Conservation (phyloP, 2,329 filamentous ascomycete species). For the Teratosphaeriaceae sp. region DNA sequence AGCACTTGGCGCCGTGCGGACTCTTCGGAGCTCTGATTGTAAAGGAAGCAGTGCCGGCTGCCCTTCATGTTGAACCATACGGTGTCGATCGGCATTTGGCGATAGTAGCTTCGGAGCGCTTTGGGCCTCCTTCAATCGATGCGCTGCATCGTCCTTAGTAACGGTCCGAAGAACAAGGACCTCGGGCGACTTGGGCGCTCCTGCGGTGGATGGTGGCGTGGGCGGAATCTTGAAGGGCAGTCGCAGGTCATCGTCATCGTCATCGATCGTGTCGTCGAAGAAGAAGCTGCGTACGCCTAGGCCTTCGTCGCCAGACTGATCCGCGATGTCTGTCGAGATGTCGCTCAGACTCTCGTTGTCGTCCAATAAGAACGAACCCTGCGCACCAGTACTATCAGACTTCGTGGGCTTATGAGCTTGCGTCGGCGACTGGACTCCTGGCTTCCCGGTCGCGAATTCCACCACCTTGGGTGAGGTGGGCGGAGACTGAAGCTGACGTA, state of each 20-base stretch:
- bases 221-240: constrained; percentile 29
- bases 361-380: constrained; percentile 45
- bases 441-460: constrained; percentile 1
- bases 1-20: constrained; percentile 4
- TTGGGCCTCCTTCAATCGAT: constrained; percentile 10
- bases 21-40: constrained; percentile 3
- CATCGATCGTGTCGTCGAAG: constrained; percentile 40
- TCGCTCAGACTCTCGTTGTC: constrained; percentile 52
- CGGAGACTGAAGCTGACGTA: neutral
- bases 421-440: neutral
- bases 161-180: neutral
- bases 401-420: neutral
- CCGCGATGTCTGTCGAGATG: constrained; percentile 46
- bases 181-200: constrained; percentile 22
- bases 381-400: constrained; percentile 14
- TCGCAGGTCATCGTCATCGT: constrained; percentile 30
- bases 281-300: constrained; percentile 43
- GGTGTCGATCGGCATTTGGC: constrained; percentile 8
- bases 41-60: neutral
- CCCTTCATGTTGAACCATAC: neutral
- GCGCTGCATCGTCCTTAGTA: neutral
- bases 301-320: constrained; percentile 35
- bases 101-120: constrained; percentile 13
- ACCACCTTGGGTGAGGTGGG: constrained; percentile 2
- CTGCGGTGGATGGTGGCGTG: constrained; percentile 38